A percentile compares a stretch with the other conserved stretches of the same genome.
Conservation (phyloP, 2,329 filamentous ascomycete species). For the Erysiphe pulchra region DNA sequence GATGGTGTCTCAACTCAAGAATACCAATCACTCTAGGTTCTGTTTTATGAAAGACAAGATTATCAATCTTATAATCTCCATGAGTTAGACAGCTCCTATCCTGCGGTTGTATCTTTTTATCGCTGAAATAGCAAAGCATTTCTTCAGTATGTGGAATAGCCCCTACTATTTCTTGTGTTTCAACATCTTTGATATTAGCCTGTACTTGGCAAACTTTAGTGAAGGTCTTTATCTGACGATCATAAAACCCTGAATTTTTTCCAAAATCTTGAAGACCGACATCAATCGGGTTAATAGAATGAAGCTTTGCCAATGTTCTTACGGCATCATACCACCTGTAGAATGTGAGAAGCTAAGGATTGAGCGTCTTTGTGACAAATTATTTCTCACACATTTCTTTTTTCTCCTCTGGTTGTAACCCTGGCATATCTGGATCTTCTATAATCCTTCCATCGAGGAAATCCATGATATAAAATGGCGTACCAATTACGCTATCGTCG, state of each 20-base stretch:
- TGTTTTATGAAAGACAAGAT: constrained; percentile 70
- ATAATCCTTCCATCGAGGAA: constrained; percentile 87
- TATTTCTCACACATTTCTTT: constrained; percentile 30
- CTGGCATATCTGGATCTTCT: constrained; percentile 63
- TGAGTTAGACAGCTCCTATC: constrained; percentile 67
- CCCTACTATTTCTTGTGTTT: constrained; percentile 53
- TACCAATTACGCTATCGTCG: constrained; percentile 56
- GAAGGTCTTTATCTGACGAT: constrained; percentile 66
- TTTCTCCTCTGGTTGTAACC: constrained; percentile 39
- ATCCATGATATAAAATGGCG: constrained; percentile 92
- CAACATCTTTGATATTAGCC: constrained; percentile 46
- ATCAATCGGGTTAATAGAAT: constrained; percentile 39
- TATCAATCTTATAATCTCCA: constrained; percentile 92
- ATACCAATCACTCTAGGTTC: constrained; percentile 77
- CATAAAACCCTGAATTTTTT: constrained; percentile 52
- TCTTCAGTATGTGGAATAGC: constrained; percentile 63
- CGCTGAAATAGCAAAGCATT: constrained; percentile 52
- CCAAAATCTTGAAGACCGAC: constrained; percentile 54
- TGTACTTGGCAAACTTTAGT: constrained; percentile 54
- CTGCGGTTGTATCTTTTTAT: constrained; percentile 41
- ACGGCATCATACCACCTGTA: constrained; percentile 59
- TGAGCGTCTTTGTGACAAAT: constrained; percentile 1
- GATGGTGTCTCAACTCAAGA: constrained; percentile 34
- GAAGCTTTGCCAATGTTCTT: constrained; percentile 61
- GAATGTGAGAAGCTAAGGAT: background rate